Conservation (phyloP, 2,329 filamentous ascomycete species). For the Ascochyta koolunga region DNA sequence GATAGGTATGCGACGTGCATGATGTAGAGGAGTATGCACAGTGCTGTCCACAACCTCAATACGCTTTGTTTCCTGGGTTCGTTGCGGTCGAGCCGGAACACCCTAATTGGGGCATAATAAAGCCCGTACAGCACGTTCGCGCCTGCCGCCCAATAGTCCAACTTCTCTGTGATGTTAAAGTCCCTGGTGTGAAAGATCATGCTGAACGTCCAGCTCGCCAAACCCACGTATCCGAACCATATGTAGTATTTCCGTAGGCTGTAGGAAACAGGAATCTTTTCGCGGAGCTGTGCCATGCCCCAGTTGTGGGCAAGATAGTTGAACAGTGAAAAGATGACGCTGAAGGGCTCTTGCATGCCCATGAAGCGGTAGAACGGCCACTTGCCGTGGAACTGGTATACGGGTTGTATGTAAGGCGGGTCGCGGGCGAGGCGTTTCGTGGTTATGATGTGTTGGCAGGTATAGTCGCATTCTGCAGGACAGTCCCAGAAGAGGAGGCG, state of each 20-base stretch:
- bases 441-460: conserved; percentile 93
- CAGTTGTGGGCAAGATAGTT: conserved; percentile 86
- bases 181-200: conserved; percentile 93
- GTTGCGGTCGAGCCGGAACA: conserved; percentile 78
- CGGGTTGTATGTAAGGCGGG: conserved; percentile 66
- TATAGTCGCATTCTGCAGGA: conserved; percentile 93
- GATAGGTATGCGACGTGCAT: conserved; percentile 84
- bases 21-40: conserved; percentile 74
- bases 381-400: conserved; percentile 97
- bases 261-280: conserved; percentile 74
- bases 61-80: conserved; percentile 58
- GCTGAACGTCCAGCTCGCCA: conserved; percentile 85
- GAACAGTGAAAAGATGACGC: conserved; percentile 88
- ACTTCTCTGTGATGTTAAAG: conserved; percentile 82
- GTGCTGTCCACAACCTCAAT: conserved; percentile 74
- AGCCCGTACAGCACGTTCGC: conserved; percentile 89
- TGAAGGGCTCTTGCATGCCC: conserved; percentile 94
- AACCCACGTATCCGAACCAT: conserved; percentile 77
- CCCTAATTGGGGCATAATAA: conserved; percentile 80
- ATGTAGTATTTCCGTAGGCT: conserved; percentile 81
- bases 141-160: conserved; percentile 95
- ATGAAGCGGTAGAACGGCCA: conserved; percentile 94
- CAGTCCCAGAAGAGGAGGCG: conserved; percentile 92
- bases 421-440: conserved; percentile 68
- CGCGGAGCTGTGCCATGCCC: conserved; percentile 74